Percentiles rank a stretch among this genome's conserved stretches.
Evolutionary conservation across 2,329 filamentous ascomycete genomes (phyloP).

Genomic region (Alternaria consortialis): DNA sequence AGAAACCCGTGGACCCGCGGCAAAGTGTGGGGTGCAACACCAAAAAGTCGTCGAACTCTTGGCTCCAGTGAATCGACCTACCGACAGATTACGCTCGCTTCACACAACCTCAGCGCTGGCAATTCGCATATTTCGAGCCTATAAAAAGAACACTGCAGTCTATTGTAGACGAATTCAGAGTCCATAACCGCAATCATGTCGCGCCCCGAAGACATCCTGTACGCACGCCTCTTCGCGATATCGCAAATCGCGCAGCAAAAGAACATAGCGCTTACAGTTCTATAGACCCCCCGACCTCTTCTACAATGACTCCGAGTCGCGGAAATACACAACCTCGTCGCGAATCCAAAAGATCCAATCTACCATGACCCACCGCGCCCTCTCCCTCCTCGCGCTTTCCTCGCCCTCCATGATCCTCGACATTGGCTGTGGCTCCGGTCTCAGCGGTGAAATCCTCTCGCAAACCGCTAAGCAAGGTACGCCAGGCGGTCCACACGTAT

Average conservation of each 20-base stretch:
- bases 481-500: slow-evolving; percentile 82
- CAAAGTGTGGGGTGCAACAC: slow-evolving; percentile 32
- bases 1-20: slow-evolving; percentile 23
- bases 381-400: slow-evolving; percentile 85
- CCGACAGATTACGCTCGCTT: not conserved
- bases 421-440: slow-evolving; percentile 92
- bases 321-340: slow-evolving; percentile 96
- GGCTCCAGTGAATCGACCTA: slow-evolving; percentile 15
- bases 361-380: slow-evolving; percentile 90
- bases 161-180: not conserved
- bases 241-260: slow-evolving; percentile 1
- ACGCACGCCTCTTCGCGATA: slow-evolving; percentile 46
- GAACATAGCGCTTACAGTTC: not conserved
- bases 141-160: not conserved
- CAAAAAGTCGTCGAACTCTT: slow-evolving; percentile 39
- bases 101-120: not conserved
- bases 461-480: slow-evolving; percentile 69
- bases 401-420: slow-evolving; percentile 90
- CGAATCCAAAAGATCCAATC: slow-evolving; percentile 96
- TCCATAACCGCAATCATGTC: slow-evolving; percentile 74
- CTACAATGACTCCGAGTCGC: slow-evolving; percentile 94
- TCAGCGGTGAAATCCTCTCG: slow-evolving; percentile 93
- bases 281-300: slow-evolving; percentile 90
- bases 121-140: not conserved
- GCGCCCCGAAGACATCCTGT: slow-evolving; percentile 95